phyloP scores from a whole-genome alignment of 2,329 filamentous ascomycete genomes.

The Oidium heveae region DNA sequence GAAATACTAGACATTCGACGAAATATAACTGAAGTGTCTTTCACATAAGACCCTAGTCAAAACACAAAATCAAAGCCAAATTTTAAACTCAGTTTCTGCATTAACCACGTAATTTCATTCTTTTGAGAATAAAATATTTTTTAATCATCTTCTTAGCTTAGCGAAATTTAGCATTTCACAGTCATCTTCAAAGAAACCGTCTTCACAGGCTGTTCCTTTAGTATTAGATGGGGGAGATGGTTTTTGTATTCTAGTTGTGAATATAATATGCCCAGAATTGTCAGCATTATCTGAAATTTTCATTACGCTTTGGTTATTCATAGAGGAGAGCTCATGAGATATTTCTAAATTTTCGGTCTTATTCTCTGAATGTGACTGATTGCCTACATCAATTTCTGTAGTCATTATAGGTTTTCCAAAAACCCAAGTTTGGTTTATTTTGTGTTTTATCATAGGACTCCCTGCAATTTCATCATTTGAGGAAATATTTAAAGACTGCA shows the following conservation, averaged over 20 bases:
- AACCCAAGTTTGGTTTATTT: constrained; percentile 21
- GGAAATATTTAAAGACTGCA: constrained; percentile 9
- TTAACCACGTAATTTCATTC: too few species aligned
- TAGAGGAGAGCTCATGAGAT: constrained; percentile 32
- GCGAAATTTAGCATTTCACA: constrained; percentile 82
- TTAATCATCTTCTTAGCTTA: constrained; percentile 31
- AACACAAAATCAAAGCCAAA: too few species aligned
- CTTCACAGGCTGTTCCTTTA: constrained; percentile 32
- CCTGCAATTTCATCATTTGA: constrained; percentile 2
- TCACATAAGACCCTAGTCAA: too few species aligned
- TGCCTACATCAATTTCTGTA: constrained; percentile 27
- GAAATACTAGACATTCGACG: too few species aligned
- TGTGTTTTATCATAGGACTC: constrained; percentile 1
- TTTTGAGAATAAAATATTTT: too few species aligned
- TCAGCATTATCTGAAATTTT: constrained; percentile 25
- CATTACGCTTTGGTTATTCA: constrained; percentile 37
- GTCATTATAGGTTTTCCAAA: constrained; percentile 31
- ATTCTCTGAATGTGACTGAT: constrained; percentile 22
- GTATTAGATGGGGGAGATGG: constrained; percentile 22
- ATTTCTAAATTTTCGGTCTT: constrained; percentile 23
- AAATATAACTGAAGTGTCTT: too few species aligned
- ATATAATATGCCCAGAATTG: constrained; percentile 47
- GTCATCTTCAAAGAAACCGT: constrained; percentile 76
- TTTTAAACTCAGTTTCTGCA: too few species aligned
- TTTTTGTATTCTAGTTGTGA: constrained; percentile 51